These are phyloP conservation scores for Martensiomyces pterosporus DNA, from an alignment of 192 early-diverging fungal genomes.

Conservation along the genomic window DNA sequence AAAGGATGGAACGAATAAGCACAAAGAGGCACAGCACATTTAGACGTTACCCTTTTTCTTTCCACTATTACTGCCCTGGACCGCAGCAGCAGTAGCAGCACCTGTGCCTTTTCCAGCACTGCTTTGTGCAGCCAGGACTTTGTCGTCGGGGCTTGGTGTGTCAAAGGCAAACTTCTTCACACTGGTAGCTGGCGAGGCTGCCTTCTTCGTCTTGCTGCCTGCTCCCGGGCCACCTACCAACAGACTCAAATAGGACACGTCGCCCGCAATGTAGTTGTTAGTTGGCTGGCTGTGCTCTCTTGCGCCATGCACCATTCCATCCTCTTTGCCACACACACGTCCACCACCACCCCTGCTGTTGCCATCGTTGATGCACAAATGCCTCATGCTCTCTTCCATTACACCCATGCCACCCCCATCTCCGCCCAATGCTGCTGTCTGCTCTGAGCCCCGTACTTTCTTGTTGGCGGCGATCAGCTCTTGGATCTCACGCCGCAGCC, in stretches of 20 bases:
- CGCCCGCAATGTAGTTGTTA: too few relatives aligned
- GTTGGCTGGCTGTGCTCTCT: too few relatives aligned
- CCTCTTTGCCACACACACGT: too few relatives aligned
- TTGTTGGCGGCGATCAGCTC: conserved; percentile 15
- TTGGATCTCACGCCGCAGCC: conserved; percentile 19
- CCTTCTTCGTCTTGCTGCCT: background rate
- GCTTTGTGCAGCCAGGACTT: conserved; percentile 60
- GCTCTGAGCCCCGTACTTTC: too few relatives aligned
- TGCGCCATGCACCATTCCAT: too few relatives aligned
- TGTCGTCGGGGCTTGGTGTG: conserved; percentile 80
- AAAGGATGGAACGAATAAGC: background rate
- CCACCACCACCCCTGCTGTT: too few relatives aligned
- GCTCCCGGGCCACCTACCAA: conserved; percentile 22
- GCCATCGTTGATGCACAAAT: too few relatives aligned
- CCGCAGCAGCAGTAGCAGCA: conserved; percentile 3
- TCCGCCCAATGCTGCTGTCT: background rate
- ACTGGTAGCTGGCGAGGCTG: too few relatives aligned
- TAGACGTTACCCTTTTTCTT: background rate
- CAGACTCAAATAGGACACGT: conserved; percentile 36
- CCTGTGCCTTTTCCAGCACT: conserved; percentile 8
- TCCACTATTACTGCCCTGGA: background rate
- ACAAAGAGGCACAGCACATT: too few relatives aligned
- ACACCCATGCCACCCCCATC: background rate
- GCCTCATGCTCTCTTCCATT: background rate
- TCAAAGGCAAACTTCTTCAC: conserved; percentile 62